Base-by-base conservation (phyloP, 441 rosid genomes). In the Populus hybrid region DNA sequence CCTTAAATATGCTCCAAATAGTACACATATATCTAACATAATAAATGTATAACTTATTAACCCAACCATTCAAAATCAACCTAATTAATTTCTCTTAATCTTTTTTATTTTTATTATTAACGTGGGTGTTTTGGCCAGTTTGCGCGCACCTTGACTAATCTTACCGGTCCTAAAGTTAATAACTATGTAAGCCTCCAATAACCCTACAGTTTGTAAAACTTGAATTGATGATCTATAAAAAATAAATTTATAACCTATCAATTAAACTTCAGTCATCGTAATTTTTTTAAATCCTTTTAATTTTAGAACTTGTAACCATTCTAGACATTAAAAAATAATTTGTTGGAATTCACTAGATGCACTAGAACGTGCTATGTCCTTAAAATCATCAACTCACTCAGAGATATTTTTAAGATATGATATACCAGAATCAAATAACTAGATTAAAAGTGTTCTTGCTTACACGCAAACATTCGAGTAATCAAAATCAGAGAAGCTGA, bases 191-290 rank as follows among this genome's bases (percentile, higher is more conserved):
- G 1, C 1, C 9, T 1, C 9, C 0, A 35, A 1, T 35, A 0
- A 0, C 0, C 2, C 0, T 7, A 1, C 7, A 0, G 0, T 35
- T 35, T 35, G 0, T 35, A 1, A 0, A 0, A 35, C 38, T 35
- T 0, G 0, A 35, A 35, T 1, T 35, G 0, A 7, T 35, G 0
- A 35, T 1, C 1, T 35, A 1, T 35, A 7, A 35, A 35, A 1
- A 35, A 0, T 1, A 35, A 35, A 35, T 7, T 0, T 35, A 35
- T 0, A 7, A 35, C 2, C 9, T 35, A 0, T 0, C 1, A 35
- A 7, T 35, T 6, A 1, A 35, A 1, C 8, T 35, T 8, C 9
- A 8, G n/a, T n/a, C 28, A 26, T 34, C 32, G 4, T 0, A 5
- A 0, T 32, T 32, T 5, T 5, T 0, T 5, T 32, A 5, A 0